Evolutionary conservation across 208 protist species (phyloP).

Genomic region (Herpetomonas tarakana): DNA sequence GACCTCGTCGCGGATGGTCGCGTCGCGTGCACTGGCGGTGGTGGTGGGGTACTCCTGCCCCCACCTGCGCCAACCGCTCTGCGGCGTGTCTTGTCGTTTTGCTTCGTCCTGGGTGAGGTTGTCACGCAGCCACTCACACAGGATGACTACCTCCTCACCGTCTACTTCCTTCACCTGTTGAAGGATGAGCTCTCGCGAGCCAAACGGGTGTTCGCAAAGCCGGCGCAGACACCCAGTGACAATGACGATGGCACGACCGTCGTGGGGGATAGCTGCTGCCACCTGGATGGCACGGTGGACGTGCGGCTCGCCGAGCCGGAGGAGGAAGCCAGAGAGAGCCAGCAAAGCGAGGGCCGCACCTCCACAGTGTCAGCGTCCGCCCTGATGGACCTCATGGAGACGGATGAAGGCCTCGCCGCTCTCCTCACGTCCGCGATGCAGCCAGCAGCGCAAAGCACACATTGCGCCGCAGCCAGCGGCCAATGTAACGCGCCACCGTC

Average conservation of each 20-base stretch:
- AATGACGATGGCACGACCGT: too few species aligned
- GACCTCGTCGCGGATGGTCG: background rate
- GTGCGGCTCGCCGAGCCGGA: too few species aligned
- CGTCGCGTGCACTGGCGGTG: background rate
- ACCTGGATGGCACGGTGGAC: too few species aligned
- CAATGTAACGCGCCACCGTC: too few species aligned
- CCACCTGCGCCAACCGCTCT: conserved; percentile 7
- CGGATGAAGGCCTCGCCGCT: background rate
- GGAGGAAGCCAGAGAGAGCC: too few species aligned
- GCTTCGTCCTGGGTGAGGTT: conserved; percentile 24
- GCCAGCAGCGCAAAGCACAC: too few species aligned
- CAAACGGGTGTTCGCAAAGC: too few species aligned
- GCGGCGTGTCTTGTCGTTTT: conserved; percentile 16
- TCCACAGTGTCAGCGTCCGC: background rate
- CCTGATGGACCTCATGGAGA: background rate
- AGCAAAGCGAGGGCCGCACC: too few species aligned
- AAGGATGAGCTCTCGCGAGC: conserved; percentile 8
- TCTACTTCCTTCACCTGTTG: conserved; percentile 23
- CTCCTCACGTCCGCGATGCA: background rate
- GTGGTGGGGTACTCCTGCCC: too few species aligned
- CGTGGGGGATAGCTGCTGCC: too few species aligned
- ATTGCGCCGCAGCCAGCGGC: too few species aligned
- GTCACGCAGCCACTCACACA: conserved; percentile 30
- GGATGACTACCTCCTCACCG: conserved; percentile 32
- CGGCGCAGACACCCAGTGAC: too few species aligned